Base-by-base conservation (phyloP, 2,329 filamentous ascomycete species). In the Hypoxylon sp. region DNA sequence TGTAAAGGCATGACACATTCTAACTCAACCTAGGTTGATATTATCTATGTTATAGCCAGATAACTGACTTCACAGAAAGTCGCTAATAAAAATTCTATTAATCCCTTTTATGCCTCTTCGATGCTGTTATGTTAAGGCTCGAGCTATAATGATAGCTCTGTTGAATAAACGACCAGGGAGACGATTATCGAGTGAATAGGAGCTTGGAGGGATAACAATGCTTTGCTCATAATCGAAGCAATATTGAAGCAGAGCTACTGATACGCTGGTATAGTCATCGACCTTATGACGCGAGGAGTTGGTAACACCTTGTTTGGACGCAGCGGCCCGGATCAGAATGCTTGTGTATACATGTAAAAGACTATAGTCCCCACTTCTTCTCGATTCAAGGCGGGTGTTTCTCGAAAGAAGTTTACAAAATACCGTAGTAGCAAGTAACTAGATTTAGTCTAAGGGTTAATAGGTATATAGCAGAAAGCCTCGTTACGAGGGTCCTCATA, bases 21-120 rank as follows among this genome's bases (percentile, higher is more conserved):
- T 4, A 45, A 13, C n/a, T 28, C 32, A 60, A 50, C 25, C 34
- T 17, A 4, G 45, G 10, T 60, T 51, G 25, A 41, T 60, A 50
- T 43, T 14, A n/a, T n/a, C 3, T 6, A 32, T 52, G 13, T 48
- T 48, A 36, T 48, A 46, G 11, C 21, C 14, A 13, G 2, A 7
- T 36, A 7, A 9, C 3, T 36, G 5, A 7, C 28, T 48, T 36
- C 13, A 19, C 28, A 6, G 25, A 9, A 14, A 32, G n/a, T 21
- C 32, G 14, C 4, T 6, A 21, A 2, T 17, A 25, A 21, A 21
- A 14, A 13, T 38, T 43, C 19, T 43, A 17, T 30, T 17, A 4
- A 32, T 21, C 11, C 23, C 10, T 21, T 9, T n/a, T 1, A 17
- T 21, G n/a, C 7, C 13, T 36, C 9, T 25, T 25, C 25, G 36